Percentiles rank a stretch among this genome's conserved stretches.
Conservation (phyloP, 192 early-diverging fungal species). For the Mortierella hygrophila region DNA sequence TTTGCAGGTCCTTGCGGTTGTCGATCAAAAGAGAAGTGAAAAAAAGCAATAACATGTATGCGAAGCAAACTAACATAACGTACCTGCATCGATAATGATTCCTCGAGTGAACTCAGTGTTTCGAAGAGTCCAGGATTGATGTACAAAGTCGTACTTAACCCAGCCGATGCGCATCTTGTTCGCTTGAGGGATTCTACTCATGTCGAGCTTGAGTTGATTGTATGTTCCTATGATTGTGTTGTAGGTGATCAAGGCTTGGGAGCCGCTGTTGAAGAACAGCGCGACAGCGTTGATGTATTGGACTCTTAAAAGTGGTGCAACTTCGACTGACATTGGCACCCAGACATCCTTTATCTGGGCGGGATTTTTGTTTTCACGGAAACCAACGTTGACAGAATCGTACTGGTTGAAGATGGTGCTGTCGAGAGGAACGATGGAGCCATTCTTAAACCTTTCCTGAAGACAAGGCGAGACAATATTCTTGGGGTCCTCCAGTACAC, state of each 20-base stretch:
- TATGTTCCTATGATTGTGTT: slow-evolving; percentile 47
- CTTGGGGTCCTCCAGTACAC: slow-evolving; percentile 29
- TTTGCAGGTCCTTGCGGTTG: neutral
- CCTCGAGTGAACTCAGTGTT: slow-evolving; percentile 48
- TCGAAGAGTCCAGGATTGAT: slow-evolving; percentile 29
- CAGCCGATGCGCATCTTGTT: slow-evolving; percentile 56
- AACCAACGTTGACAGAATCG: neutral
- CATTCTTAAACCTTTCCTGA: neutral
- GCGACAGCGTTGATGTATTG: slow-evolving; percentile 59
- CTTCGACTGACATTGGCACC: slow-evolving; percentile 30
- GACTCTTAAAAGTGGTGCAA: slow-evolving; percentile 33
- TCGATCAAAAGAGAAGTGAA: neutral
- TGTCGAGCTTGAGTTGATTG: slow-evolving; percentile 7
- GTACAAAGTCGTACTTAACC: slow-evolving; percentile 52
- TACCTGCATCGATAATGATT: slow-evolving; percentile 61
- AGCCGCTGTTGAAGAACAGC: slow-evolving; percentile 56
- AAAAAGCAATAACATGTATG: neutral
- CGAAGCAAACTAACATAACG: neutral
- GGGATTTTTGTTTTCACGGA: neutral
- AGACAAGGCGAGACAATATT: slow-evolving; percentile 61
- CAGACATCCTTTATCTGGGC: slow-evolving; percentile 27
- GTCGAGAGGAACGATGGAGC: neutral
- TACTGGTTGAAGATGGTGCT: slow-evolving; percentile 2
- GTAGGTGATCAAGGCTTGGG: slow-evolving; percentile 30
- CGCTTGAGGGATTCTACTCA: slow-evolving; percentile 15